Conservation (phyloP, 108 stramenopile genomes). For the Fistulifera solaris region DNA sequence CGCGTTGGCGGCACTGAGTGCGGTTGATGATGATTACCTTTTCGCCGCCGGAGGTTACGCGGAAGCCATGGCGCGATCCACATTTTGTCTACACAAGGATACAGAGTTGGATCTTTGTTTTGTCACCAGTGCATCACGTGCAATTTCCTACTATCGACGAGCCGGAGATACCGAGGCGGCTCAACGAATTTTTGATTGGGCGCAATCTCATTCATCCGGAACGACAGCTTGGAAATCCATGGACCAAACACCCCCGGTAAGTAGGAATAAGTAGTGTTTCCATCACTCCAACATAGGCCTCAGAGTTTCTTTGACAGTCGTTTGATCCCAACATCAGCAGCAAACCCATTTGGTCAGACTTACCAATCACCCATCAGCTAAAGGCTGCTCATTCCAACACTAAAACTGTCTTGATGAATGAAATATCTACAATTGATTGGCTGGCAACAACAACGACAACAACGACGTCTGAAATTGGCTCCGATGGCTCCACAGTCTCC, state of each 20-base stretch:
- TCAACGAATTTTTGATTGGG: slow-evolving; percentile 4
- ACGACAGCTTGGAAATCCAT: slow-evolving; percentile 12
- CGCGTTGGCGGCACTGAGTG: slow-evolving; percentile 4
- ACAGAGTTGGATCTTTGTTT: slow-evolving; percentile 6
- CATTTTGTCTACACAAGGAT: background rate
- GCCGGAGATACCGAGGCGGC: slow-evolving; percentile 1
- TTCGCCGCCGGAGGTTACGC: slow-evolving; percentile 10
- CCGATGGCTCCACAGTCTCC: too few relatives aligned
- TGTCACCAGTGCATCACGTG: slow-evolving; percentile 5
- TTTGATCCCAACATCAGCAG: too few relatives aligned
- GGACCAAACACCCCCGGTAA: slow-evolving; percentile 12
- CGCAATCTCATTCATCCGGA: slow-evolving; percentile 3
- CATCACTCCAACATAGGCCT: too few relatives aligned
- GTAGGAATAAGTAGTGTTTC: too few relatives aligned
- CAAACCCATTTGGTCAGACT: too few relatives aligned
- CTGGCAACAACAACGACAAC: too few relatives aligned
- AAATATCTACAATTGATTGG: too few relatives aligned
- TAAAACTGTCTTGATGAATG: too few relatives aligned
- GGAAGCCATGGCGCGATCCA: slow-evolving; percentile 3
- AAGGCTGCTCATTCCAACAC: too few relatives aligned
- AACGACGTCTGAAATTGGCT: too few relatives aligned
- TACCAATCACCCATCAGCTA: too few relatives aligned
- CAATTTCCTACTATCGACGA: slow-evolving; percentile 14
- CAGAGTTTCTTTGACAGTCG: too few relatives aligned
- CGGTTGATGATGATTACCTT: slow-evolving; percentile 7